phyloP scores from a whole-genome alignment of 306 rosid genomes.

The Begonia loranthoides region DNA sequence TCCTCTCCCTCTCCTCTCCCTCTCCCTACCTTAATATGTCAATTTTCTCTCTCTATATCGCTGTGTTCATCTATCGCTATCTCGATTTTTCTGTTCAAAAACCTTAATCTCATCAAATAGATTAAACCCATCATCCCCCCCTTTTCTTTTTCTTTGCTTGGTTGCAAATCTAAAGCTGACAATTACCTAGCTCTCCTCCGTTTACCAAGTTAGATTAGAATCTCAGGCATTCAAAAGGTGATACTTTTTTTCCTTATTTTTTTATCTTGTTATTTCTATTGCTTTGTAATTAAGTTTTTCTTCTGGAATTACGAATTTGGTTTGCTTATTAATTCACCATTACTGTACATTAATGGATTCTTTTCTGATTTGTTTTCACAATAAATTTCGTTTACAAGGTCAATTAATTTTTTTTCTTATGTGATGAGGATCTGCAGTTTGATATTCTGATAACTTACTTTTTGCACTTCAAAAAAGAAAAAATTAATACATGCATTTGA shows the following conservation, averaged over 20 bases:
- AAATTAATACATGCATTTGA: too few relatives aligned
- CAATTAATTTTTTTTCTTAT: conserved; percentile 13
- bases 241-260: conserved; percentile 3
- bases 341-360: neutral
- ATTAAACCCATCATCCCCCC: too few relatives aligned
- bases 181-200: too few relatives aligned
- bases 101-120: too few relatives aligned
- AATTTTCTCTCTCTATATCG: too few relatives aligned
- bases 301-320: neutral
- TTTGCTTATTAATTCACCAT: neutral
- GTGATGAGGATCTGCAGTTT: conserved; percentile 9
- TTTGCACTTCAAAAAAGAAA: neutral
- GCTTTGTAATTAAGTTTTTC: neutral
- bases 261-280: neutral
- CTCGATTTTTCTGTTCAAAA: too few relatives aligned
- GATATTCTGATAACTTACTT: conserved; percentile 9
- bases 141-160: too few relatives aligned
- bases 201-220: neutral
- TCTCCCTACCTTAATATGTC: too few relatives aligned
- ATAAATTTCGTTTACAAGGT: conserved; percentile 21
- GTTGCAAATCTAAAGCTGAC: too few relatives aligned
- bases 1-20: too few relatives aligned
- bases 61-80: too few relatives aligned
- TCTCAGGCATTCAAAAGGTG: conserved; percentile 16
- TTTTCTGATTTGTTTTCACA: conserved; percentile 4